These are phyloP conservation scores for Saccharomyces hybrid DNA, from an alignment of 1,139 yeast genomes.

Conservation along the genomic window DNA sequence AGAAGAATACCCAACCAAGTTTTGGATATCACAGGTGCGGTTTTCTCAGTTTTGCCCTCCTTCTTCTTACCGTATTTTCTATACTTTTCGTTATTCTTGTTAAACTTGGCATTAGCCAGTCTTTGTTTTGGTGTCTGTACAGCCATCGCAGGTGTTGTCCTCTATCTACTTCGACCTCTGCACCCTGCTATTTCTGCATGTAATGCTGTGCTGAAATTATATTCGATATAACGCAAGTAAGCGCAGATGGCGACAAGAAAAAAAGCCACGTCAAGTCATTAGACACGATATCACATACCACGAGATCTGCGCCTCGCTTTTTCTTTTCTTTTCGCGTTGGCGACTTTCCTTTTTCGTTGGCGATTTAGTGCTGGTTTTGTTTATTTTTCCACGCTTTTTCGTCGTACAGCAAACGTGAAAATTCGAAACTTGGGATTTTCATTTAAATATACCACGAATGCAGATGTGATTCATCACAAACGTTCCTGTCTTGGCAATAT, in stretches of 20 bases:
- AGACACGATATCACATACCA: neutral
- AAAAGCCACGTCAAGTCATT: neutral
- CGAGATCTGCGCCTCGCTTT: neutral
- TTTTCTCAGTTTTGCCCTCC: conserved; percentile 27
- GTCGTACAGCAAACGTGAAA: neutral
- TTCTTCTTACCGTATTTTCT: conserved; percentile 59
- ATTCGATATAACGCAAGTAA: neutral
- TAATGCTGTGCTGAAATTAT: neutral
- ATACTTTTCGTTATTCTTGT: conserved; percentile 58
- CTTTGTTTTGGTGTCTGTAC: conserved; percentile 78
- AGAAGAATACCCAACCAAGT: conserved; percentile 42
- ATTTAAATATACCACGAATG: neutral
- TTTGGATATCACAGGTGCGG: conserved; percentile 39
- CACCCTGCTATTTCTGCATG: neutral
- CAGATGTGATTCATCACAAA: neutral
- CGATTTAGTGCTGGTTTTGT: neutral
- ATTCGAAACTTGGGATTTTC: neutral
- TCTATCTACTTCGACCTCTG: neutral
- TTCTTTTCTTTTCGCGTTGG: neutral
- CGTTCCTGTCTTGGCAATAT: neutral
- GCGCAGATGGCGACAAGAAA: neutral
- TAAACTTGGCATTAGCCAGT: conserved; percentile 74
- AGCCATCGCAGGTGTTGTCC: conserved; percentile 26
- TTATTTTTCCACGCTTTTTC: neutral
- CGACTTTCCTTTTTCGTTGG: neutral